phyloP scores from a whole-genome alignment of 768 basidiomycete species.

The Collybiopsis luxurians region DNA sequence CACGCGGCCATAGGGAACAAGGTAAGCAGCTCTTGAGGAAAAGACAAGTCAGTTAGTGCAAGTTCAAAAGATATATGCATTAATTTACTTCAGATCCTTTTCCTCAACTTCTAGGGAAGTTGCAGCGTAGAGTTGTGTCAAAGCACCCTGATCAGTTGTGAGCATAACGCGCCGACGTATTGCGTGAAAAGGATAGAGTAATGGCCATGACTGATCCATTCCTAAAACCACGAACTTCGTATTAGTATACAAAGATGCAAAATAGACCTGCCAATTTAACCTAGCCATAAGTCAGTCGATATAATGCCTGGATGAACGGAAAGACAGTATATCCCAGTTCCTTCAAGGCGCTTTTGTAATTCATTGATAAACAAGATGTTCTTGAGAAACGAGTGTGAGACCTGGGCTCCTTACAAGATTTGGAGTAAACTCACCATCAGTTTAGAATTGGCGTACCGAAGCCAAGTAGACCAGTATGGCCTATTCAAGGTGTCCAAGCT shows the following conservation, averaged over 20 bases:
- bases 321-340: constrained; percentile 7
- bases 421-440: neutral
- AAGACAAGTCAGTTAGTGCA: neutral
- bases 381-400: too few species aligned
- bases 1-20: neutral
- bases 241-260: neutral
- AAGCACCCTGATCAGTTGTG: constrained; percentile 11
- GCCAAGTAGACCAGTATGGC: neutral
- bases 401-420: too few species aligned
- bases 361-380: constrained; percentile 10
- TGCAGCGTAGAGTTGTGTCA: constrained; percentile 19
- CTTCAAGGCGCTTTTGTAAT: constrained; percentile 3
- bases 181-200: neutral
- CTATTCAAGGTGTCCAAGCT: neutral
- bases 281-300: neutral
- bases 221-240: too few species aligned
- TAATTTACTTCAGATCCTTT: constrained; percentile 2
- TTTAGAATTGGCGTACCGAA: constrained; percentile 2
- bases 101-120: constrained; percentile 15
- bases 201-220: constrained; percentile 4
- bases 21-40: neutral
- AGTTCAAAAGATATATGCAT: neutral
- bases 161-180: neutral
- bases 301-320: constrained; percentile 8
- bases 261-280: neutral